Base-by-base conservation (phyloP, 2,329 filamentous ascomycete species). In the Xylariales sp. region DNA sequence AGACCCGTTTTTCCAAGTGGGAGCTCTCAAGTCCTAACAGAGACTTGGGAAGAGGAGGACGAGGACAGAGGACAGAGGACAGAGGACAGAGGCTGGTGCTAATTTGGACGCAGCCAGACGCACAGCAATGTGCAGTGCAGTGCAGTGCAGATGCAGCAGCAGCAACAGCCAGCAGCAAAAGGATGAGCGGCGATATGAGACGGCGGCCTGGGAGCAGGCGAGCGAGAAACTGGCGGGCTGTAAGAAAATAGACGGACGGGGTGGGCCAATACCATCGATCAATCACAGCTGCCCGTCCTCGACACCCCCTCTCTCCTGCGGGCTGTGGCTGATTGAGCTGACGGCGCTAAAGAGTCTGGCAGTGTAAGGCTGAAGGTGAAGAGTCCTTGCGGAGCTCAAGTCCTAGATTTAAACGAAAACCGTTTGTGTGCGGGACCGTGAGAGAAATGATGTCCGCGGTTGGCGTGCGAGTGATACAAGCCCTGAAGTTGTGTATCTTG, bases 241-340 rank as follows among this genome's bases (percentile, higher is more conserved):
- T 49, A 38, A 52, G 51, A 54, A 54, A 54, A 52, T 52, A 52
- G 51, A 36, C 19, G 19, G 14, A 19, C 14, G 20, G 28, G 38
- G 19, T 32, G 38, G 38, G 16, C 29, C 34, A 27, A 25, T 11
- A 37, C 12, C 20, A 11, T 7, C 42, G 43, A 46, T 46, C 47
- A 48, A 48, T 47, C 38, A 47, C 29, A 43, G 24, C 37, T 44
- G 19, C 38, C 32, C 38, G 5, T 40, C 32, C 43, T 44, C 20
- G 36, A 44, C 21, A 21, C 31, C 39, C 41, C 44, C 42, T 38
- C 44, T 48, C 45, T 41, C 39, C 43, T 44, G 46, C 42, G 27
- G 38, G 35, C 46, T 45, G 49, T 54, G 47, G 47, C 47, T 53
- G 48, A 47, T 44, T 33, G 42, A 50, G 50, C 51, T 53, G 51